A percentile compares a stretch with the other conserved stretches of the same genome.
Conservation (phyloP, 129 eudicot genomes). For the Silybum marianum region DNA sequence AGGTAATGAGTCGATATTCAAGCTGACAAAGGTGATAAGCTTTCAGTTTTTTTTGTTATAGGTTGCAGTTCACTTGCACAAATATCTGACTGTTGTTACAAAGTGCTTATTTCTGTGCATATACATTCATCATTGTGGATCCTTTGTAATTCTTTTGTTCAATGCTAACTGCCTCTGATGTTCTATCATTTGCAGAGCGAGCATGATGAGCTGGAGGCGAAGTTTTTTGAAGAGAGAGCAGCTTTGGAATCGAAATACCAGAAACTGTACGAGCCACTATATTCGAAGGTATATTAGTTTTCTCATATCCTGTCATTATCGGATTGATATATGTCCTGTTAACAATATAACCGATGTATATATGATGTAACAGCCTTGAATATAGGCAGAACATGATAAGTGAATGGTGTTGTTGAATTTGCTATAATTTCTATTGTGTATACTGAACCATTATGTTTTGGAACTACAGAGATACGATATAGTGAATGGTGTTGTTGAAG, state of each 20-base stretch:
- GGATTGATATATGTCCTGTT: not conserved
- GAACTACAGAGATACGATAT: conserved; percentile 73
- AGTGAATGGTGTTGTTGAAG: conserved; percentile 81
- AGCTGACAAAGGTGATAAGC: not conserved
- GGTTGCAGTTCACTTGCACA: conserved; percentile 1
- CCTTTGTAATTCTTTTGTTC: not conserved
- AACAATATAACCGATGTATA: not conserved
- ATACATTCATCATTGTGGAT: not conserved
- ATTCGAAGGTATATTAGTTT: conserved; percentile 51
- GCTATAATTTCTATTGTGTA: not conserved
- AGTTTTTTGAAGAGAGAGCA: conserved; percentile 83
- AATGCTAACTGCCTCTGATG: conserved; percentile 8
- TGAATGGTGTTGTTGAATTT: not conserved
- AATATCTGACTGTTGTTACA: not conserved
- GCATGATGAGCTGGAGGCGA: conserved; percentile 85
- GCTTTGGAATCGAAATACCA: conserved; percentile 85
- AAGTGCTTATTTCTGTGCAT: conserved; percentile 10
- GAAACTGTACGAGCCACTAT: conserved; percentile 76
- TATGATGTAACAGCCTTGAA: not conserved
- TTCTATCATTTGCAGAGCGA: conserved; percentile 44
- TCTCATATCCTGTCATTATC: not conserved
- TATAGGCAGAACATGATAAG: not conserved
- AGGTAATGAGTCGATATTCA: not conserved
- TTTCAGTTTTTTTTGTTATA: not conserved
- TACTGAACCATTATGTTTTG: conserved; percentile 1